Conservation (phyloP, 768 basidiomycete genomes). For the Naganishia antarctica region DNA sequence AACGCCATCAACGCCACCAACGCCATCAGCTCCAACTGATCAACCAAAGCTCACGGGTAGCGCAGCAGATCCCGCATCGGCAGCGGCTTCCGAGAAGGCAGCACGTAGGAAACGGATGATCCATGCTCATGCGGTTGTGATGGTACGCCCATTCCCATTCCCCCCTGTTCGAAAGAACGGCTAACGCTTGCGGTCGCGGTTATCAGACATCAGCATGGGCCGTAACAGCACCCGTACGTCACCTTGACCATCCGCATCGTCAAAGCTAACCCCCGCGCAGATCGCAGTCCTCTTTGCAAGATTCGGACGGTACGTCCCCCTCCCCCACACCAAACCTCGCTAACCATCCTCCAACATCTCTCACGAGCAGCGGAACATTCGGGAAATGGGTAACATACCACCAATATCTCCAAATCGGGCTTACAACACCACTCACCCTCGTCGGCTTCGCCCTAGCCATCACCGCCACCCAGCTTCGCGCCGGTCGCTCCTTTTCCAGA, state of each 20-base stretch:
- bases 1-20: no score
- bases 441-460: slow-evolving; percentile 14
- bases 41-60: no score
- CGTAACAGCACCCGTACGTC: background rate
- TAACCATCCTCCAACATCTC: no score
- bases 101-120: background rate
- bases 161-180: no score
- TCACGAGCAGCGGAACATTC: slow-evolving; percentile 8
- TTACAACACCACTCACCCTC: slow-evolving; percentile 6
- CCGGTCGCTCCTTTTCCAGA: background rate
- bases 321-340: background rate
- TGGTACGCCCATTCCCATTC: background rate
- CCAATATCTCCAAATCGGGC: slow-evolving; percentile 4
- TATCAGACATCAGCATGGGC: slow-evolving; percentile 4
- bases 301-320: background rate
- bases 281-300: slow-evolving; percentile 8
- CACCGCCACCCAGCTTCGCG: background rate
- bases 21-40: no score
- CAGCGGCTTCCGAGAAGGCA: background rate
- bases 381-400: slow-evolving; percentile 16
- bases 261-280: background rate
- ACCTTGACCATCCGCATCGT: background rate
- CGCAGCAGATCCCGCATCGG: background rate
- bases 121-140: background rate
- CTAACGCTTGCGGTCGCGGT: background rate